phyloP scores from a whole-genome alignment of 2,329 filamentous ascomycete genomes.

The Diaporthe amygdali region DNA sequence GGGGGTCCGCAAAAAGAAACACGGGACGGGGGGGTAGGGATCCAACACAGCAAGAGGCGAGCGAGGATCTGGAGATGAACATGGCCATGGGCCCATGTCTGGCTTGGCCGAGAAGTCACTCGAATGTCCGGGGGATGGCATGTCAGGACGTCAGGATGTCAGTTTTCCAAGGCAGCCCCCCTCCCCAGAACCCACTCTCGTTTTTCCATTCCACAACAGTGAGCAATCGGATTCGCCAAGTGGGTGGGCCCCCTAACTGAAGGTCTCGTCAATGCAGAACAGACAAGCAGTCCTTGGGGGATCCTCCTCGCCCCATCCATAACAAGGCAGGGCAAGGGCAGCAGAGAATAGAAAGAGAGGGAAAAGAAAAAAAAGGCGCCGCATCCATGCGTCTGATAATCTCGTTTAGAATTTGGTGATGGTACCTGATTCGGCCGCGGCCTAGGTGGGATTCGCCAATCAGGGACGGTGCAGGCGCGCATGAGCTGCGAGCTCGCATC shows the following conservation, averaged over 20 bases:
- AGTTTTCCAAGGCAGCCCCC: slow-evolving; percentile 13
- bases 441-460: slow-evolving; percentile 5
- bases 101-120: slow-evolving; percentile 4
- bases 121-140: slow-evolving; percentile 9
- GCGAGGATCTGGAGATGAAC: slow-evolving; percentile 3
- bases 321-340: background rate
- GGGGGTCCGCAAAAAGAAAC: slow-evolving; percentile 5
- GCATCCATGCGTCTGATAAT: slow-evolving; percentile 5
- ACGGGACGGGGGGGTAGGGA: slow-evolving; percentile 1
- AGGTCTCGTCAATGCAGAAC: too few relatives aligned
- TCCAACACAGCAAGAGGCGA: background rate
- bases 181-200: background rate
- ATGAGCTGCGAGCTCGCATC: background rate
- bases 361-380: background rate
- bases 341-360: background rate
- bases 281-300: too few relatives aligned
- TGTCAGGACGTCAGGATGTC: background rate
- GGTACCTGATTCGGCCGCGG: slow-evolving; percentile 15
- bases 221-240: background rate
- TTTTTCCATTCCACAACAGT: slow-evolving; percentile 10
- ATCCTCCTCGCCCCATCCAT: too few relatives aligned
- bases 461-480: background rate
- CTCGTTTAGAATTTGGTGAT: slow-evolving; percentile 15
- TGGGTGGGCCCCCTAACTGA: background rate
- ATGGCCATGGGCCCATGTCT: slow-evolving; percentile 3